Evolutionary conservation across 805 yeast genomes (phyloP).

Genomic region (Teunomyces funiuensis): DNA sequence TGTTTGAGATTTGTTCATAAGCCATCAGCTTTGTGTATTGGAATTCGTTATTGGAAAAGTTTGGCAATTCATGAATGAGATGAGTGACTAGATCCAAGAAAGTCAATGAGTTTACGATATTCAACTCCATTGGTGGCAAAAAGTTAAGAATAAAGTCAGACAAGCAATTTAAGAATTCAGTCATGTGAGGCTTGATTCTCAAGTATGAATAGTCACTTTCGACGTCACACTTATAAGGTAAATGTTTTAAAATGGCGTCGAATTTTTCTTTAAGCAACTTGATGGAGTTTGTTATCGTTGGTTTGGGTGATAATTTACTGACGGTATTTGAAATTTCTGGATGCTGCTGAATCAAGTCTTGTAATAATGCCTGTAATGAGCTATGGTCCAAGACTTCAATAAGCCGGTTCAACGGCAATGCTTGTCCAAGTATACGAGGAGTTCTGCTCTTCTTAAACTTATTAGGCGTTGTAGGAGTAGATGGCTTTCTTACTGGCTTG

Average conservation of each 20-base stretch:
- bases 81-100: conserved; percentile 63
- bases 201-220: conserved; percentile 74
- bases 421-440: conserved; percentile 53
- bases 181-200: conserved; percentile 65
- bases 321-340: conserved; percentile 62
- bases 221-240: conserved; percentile 77
- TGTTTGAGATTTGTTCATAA: conserved; percentile 58
- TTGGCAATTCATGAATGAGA: conserved; percentile 63
- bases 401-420: conserved; percentile 60
- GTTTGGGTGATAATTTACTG: conserved; percentile 52
- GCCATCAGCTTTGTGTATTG: conserved; percentile 53
- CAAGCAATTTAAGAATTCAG: conserved; percentile 67
- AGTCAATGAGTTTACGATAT: conserved; percentile 52
- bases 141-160: conserved; percentile 73
- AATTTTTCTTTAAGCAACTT: conserved; percentile 48
- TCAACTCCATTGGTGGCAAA: conserved; percentile 67
- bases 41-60: conserved; percentile 57
- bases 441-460: conserved; percentile 34
- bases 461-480: conserved; percentile 3
- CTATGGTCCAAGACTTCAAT: conserved; percentile 66
- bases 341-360: conserved; percentile 52
- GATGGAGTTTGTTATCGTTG: conserved; percentile 54
- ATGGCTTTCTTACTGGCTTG: conserved; percentile 2
- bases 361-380: conserved; percentile 53
- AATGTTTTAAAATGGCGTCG: conserved; percentile 41